Evolutionary conservation across 441 rosid species (phyloP).

Genomic region (Biscutella laevigata): DNA sequence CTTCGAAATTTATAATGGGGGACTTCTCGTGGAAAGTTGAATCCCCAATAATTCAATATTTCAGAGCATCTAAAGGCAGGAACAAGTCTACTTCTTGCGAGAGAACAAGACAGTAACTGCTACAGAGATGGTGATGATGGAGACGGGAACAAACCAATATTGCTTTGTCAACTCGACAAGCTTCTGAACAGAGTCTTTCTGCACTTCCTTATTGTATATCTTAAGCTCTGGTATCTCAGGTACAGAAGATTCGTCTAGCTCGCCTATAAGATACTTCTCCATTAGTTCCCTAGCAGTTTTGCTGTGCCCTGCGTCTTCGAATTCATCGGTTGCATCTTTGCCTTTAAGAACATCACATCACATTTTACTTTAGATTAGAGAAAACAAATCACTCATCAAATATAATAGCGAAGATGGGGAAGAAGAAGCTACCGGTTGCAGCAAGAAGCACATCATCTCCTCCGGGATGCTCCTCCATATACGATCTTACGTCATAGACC

Average conservation of each 20-base stretch:
- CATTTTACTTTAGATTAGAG: neutral
- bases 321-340: slow-evolving; percentile 72
- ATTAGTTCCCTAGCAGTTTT: slow-evolving; percentile 56
- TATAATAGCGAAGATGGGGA: neutral
- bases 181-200: slow-evolving; percentile 28
- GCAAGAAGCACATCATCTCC: slow-evolving; percentile 87
- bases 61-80: neutral
- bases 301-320: slow-evolving; percentile 90
- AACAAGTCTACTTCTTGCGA: slow-evolving; percentile 42
- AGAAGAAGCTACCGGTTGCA: slow-evolving; percentile 39
- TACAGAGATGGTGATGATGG: slow-evolving; percentile 50
- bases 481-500: slow-evolving; percentile 77
- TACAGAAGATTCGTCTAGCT: slow-evolving; percentile 44
- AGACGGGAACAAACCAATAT: slow-evolving; percentile 63
- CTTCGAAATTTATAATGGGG: slow-evolving; percentile 8
- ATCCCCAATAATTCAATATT: slow-evolving; percentile 15
- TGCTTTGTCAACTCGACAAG: slow-evolving; percentile 46
- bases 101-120: slow-evolving; percentile 47
- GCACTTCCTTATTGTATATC: slow-evolving; percentile 38
- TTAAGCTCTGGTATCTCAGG: slow-evolving; percentile 56
- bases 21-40: slow-evolving; percentile 2
- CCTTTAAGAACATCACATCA: slow-evolving; percentile 31
- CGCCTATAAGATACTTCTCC: slow-evolving; percentile 59
- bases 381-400: neutral
- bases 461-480: slow-evolving; percentile 89